Conservation (phyloP, 2,329 filamentous ascomycete genomes). For the Trichophaea hybrida region DNA sequence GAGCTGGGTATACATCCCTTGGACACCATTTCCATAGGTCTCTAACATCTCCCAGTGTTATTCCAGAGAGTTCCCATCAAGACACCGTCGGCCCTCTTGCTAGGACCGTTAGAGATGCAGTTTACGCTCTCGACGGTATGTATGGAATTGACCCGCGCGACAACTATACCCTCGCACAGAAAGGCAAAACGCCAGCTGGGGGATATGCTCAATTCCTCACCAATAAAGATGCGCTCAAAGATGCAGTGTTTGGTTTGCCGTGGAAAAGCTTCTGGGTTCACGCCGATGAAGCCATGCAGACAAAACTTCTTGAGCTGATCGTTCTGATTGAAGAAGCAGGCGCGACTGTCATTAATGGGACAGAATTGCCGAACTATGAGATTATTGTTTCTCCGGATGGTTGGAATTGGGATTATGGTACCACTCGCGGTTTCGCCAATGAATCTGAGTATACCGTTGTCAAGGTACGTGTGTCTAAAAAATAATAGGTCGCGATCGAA, state of each 20-base stretch:
- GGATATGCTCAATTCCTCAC: slow-evolving; percentile 40
- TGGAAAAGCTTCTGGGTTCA: slow-evolving; percentile 58
- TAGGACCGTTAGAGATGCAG: slow-evolving; percentile 53
- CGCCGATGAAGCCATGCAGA: slow-evolving; percentile 42
- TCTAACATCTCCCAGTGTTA: too few relatives aligned
- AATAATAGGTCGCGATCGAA: too few relatives aligned
- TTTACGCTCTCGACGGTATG: slow-evolving; percentile 52
- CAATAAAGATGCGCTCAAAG: slow-evolving; percentile 41
- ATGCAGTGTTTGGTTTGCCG: slow-evolving; percentile 54
- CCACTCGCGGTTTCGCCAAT: slow-evolving; percentile 48
- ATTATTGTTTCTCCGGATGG: slow-evolving; percentile 49
- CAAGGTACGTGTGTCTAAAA: slow-evolving; percentile 32
- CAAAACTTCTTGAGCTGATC: slow-evolving; percentile 40
- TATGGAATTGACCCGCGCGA: slow-evolving; percentile 42
- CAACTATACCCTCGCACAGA: too few relatives aligned
- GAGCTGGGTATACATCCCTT: too few relatives aligned
- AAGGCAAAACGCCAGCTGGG: too few relatives aligned
- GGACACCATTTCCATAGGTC: too few relatives aligned
- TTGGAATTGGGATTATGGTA: slow-evolving; percentile 64
- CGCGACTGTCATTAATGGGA: slow-evolving; percentile 53
- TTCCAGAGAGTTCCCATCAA: slow-evolving; percentile 35
- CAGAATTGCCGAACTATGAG: slow-evolving; percentile 48
- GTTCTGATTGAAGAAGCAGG: slow-evolving; percentile 44
- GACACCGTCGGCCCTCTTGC: slow-evolving; percentile 57
- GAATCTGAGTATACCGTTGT: slow-evolving; percentile 61